Base-by-base conservation (phyloP, 108 stramenopile genomes). In the Nitzschia putrida region DNA sequence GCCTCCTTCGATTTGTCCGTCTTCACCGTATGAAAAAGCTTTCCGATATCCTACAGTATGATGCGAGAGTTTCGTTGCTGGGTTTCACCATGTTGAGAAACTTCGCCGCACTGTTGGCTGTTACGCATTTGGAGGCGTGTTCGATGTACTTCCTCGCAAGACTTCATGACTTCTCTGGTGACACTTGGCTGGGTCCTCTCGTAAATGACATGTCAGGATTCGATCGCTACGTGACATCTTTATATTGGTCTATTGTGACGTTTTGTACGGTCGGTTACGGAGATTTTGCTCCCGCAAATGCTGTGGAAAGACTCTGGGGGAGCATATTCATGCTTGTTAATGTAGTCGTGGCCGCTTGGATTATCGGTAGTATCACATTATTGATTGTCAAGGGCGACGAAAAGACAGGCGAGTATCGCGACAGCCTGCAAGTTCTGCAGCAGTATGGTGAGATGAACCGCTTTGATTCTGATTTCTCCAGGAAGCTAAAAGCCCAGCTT, bases 191-290 rank as follows among this genome's bases (percentile, higher is more conserved):
- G 43, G 49, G 18, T 84, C 83, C 20, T 78, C 79, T 82, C 22
- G 83, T 61, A 21, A 24, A 1, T 12, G 44, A 23, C 7, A 53
- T 25, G 71, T 34, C 22, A 2, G 68, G 43, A 55, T 2, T 18
- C 9, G 60, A 53, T 44, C 55, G 63, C 43, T 88, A 85, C 21
- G 54, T 72, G 16, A 76, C 78, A 10, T 34, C 79, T 16, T 47
- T 88, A 23, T 85, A 85, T 57, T 88, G 78, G 77, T 52, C 67
- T 11, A 70, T 87, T 24, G 80, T 79, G 10, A 87, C 86, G 0
- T 66, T 85, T 47, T 72, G 75, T 3, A 83, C 87, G 1, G 77
- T 79, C 0, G 87, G 86, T 25, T 83, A 86, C 51, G 86, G 87
- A 12, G 87, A 88, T 51, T 85, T 66, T 66, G 41, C 68, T 13